Evolutionary conservation across 2,329 filamentous ascomycete species (phyloP), one percentile per base, ranked within the genome.

Genomic region (Penicillium sp.): DNA sequence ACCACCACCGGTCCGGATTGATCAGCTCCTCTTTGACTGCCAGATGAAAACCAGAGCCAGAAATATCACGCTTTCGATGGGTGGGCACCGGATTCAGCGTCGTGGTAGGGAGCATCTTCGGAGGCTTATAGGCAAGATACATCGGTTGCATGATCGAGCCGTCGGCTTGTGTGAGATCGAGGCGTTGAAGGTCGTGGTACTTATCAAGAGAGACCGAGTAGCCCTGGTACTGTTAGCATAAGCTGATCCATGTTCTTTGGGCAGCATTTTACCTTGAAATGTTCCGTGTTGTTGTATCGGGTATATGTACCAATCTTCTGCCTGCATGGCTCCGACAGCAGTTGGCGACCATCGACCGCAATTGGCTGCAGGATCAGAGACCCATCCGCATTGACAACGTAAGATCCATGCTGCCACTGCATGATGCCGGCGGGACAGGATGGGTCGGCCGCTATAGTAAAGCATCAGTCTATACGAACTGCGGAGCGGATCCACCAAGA

Each of bases 341-440:
- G 63, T 65, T 86, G 81, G 41, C 84, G 74, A 13, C 84, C 84
- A 57, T 87, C 84, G 2, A 80, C 76, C 14, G 69, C 70, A 51
- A 86, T 78, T 4, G 84, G 83, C 4, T 65, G 73, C 34, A 86
- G 66, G 4, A 64, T 63, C 16, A 87, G 64, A 4, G 77, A 80
- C 28, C 80, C 79, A 54, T 84, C 77, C 14, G 67, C 53, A 29
- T 73, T 68, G 50, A 80, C 68, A 4, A 69, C 67, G 59, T 79
- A 85, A 39, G 63, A 78, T 28, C 84, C 84, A 58, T 87, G 84
- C 59, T 87, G 84, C 74, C 79, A 87, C 65, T 86, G 82, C 71
- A 87, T 79, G 33, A 86, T 75, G 7, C 77, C 80, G 38, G 73
- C 71, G 2, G 81, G 78, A 54, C 83, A 87, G 44, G 69, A 63